phyloP scores from a whole-genome alignment of 495 filamentous ascomycete genomes.

The Pyronema omphalodes region DNA sequence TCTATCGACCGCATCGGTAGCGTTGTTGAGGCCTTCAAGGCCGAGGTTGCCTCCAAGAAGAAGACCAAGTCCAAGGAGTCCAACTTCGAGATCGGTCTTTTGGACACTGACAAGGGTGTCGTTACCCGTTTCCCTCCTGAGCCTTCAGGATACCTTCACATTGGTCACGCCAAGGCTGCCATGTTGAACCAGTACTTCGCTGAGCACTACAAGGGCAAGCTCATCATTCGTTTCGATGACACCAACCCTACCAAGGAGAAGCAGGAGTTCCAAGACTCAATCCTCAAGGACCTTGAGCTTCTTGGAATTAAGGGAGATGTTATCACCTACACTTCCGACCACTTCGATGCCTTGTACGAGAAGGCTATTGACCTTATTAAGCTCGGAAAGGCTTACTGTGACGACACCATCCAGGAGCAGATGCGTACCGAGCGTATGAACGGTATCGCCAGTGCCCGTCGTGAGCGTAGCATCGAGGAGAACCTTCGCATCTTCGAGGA shows the following conservation, averaged over 20 bases:
- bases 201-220: conserved; percentile 66
- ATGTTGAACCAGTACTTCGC: conserved; percentile 89
- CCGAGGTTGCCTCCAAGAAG: conserved; percentile 42
- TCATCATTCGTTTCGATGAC: conserved; percentile 77
- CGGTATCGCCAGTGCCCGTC: conserved; percentile 53
- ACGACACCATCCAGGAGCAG: conserved; percentile 64
- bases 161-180: conserved; percentile 85
- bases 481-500: conserved; percentile 63
- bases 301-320: conserved; percentile 75
- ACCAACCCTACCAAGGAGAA: conserved; percentile 91
- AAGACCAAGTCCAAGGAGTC: conserved; percentile 61
- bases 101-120: conserved; percentile 77
- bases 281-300: conserved; percentile 64
- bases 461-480: conserved; percentile 62
- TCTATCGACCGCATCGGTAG: conserved; percentile 25
- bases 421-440: conserved; percentile 65
- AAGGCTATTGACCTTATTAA: conserved; percentile 63
- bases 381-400: conserved; percentile 69
- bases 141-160: conserved; percentile 89
- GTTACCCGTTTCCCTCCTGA: conserved; percentile 90
- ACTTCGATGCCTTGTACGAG: conserved; percentile 75
- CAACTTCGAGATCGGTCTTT: conserved; percentile 78
- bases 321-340: conserved; percentile 66
- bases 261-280: conserved; percentile 76
- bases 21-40: conserved; percentile 40